Conservation (phyloP, 768 basidiomycete species). For the Amanita fuliginea region DNA sequence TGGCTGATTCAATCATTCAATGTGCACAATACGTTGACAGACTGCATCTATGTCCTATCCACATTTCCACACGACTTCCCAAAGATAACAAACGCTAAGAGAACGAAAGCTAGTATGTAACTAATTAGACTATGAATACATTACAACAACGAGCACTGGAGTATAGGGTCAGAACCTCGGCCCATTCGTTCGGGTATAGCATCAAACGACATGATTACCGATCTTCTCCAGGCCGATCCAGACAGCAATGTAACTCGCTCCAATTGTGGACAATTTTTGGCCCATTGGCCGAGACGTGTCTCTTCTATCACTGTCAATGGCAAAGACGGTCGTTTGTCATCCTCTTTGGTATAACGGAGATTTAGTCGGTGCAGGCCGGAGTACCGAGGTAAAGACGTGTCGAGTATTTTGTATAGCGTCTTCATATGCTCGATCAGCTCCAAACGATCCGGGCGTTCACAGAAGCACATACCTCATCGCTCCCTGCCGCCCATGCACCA, state of each 20-base stretch:
- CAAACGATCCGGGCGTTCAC: neutral
- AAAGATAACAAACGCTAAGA: neutral
- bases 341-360: constrained; percentile 12
- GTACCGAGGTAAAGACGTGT: constrained; percentile 28
- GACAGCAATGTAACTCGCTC: neutral
- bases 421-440: constrained; percentile 10
- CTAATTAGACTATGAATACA: neutral
- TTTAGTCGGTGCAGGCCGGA: constrained; percentile 20
- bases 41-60: no score
- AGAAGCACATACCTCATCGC: constrained; percentile 23
- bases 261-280: constrained; percentile 14
- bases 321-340: neutral
- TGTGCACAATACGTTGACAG: no score
- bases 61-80: no score
- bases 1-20: no score
- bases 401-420: constrained; percentile 29
- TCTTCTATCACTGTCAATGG: neutral
- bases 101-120: neutral
- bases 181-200: neutral
- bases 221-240: constrained; percentile 8
- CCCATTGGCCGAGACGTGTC: constrained; percentile 14
- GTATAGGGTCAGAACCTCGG: neutral
- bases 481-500: constrained; percentile 13
- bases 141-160: no score
- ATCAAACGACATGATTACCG: constrained; percentile 11